phyloP scores from a whole-genome alignment of 257 asterid species.

The Schizonepeta tenuifolia region DNA sequence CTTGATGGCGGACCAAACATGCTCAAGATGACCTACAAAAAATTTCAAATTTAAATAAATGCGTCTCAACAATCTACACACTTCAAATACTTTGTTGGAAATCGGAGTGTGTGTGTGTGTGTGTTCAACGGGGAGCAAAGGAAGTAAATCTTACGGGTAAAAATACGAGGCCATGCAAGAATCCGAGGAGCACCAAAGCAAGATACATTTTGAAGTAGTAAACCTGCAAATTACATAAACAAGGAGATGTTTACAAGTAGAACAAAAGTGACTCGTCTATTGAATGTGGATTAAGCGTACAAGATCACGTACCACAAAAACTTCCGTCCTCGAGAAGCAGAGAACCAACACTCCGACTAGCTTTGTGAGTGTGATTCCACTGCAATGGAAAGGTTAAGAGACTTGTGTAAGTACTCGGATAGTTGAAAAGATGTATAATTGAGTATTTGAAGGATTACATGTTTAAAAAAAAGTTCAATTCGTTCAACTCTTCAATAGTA shows the following conservation, averaged over 20 bases:
- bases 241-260: slow-evolving; percentile 7
- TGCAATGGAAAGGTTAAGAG: slow-evolving; percentile 40
- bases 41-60: not conserved
- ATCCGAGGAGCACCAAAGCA: slow-evolving; percentile 88
- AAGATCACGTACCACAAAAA: slow-evolving; percentile 74
- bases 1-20: slow-evolving; percentile 98
- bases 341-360: slow-evolving; percentile 96
- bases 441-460: not conserved
- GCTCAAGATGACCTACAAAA: slow-evolving; percentile 88
- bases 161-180: slow-evolving; percentile 84
- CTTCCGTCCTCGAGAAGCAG: slow-evolving; percentile 88
- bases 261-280: not conserved
- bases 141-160: slow-evolving; percentile 70
- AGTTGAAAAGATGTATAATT: not conserved
- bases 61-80: not conserved
- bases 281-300: not conserved
- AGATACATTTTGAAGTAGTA: slow-evolving; percentile 96
- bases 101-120: not conserved
- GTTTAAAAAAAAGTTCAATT: not conserved
- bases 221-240: slow-evolving; percentile 54
- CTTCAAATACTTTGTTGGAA: not conserved
- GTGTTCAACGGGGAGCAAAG: not conserved
- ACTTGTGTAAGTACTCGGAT: not conserved
- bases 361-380: slow-evolving; percentile 98
- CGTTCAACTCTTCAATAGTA: not conserved